Base-by-base conservation (phyloP, 768 basidiomycete species). In the Suillus americanus region DNA sequence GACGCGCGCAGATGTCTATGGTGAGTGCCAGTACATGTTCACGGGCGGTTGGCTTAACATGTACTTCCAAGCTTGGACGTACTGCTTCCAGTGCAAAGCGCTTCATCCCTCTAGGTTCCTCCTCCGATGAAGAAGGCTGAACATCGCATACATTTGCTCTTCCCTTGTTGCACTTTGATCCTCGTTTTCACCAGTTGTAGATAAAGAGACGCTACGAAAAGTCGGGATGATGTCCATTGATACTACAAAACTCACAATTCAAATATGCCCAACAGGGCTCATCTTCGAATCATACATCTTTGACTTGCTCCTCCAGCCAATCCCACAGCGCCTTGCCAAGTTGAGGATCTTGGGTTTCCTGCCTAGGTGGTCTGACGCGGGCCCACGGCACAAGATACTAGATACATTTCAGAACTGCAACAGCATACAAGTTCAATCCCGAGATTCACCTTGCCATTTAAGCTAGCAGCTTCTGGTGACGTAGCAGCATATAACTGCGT, bases 371-470 rank as follows among this genome's bases (percentile, higher is more conserved):
- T 0, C 79, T 78, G 3, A 77, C 46, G 25, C 78, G 74, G 13
- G 79, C 82, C 82, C 82, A 83, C 0, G 84, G 83, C 23, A 80
- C 70, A 30, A 84, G 76, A 64, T 79, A 84, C 81, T 84, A 43
- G 16, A 30, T 40, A 41, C 28, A 7, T 35, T 59, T 45, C 45
- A 62, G 41, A 20, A 63, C 65, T 54, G 72, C 18, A 59, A 30
- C 10, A 28, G 20, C 18, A 41, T 25, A 20, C 28, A 40, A 41
- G 25, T 28, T 20, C 18, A 25, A 18, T 28, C 38, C 16, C 37
- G 18, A 20, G 14, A 62, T 70, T n/a, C 33, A 83, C 83, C 72
- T 81, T 73, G 3, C 85, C 84, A 60, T 80, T 79, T 1, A 77
- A 65, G 5, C 70, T 72, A 3, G 64, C 74, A 8, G 73, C 78